A percentile compares a stretch with the other conserved stretches of the same genome.
Conservation (phyloP, 2,329 filamentous ascomycete genomes). For the Geoglossum cookeanum region DNA sequence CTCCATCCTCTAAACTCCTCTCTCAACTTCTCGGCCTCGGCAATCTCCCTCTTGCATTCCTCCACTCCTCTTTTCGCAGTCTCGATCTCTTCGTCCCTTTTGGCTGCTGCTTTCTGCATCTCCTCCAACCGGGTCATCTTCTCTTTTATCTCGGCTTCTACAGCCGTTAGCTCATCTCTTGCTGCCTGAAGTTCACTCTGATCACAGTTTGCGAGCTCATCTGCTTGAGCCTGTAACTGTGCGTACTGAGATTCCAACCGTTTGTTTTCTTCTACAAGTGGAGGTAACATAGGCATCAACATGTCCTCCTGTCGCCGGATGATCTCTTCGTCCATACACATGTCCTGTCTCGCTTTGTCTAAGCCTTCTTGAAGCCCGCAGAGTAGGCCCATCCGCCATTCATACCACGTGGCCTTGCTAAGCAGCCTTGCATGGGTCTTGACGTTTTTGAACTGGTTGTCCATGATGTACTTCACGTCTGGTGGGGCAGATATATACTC, state of each 20-base stretch:
- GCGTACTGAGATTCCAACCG: conserved; percentile 42
- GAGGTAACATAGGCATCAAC: conserved; percentile 48
- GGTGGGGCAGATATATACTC: conserved; percentile 78
- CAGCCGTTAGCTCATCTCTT: conserved; percentile 44
- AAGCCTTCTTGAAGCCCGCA: conserved; percentile 69
- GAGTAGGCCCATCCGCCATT: conserved; percentile 83
- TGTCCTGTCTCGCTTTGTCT: conserved; percentile 52
- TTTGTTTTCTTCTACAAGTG: conserved; percentile 39
- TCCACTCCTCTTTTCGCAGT: conserved; percentile 46
- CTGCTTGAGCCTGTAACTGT: conserved; percentile 51
- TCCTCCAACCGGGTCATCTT: conserved; percentile 50
- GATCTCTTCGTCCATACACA: conserved; percentile 51
- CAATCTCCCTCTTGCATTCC: conserved; percentile 53
- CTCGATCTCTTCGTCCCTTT: conserved; percentile 46
- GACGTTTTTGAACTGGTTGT: conserved; percentile 93
- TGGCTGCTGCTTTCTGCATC: conserved; percentile 45
- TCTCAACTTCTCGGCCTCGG: conserved; percentile 61
- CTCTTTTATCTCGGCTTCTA: conserved; percentile 49
- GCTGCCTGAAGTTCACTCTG: conserved; percentile 56
- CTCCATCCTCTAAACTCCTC: conserved; percentile 87
- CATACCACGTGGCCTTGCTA: conserved; percentile 96
- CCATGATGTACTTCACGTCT: conserved; percentile 71
- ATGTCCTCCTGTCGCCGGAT: conserved; percentile 50
- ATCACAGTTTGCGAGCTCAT: conserved; percentile 61
- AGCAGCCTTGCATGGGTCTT: conserved; percentile 78